Evolutionary conservation across 2,329 filamentous ascomycete genomes (phyloP).

Genomic region (Cryphonectria japonica): DNA sequence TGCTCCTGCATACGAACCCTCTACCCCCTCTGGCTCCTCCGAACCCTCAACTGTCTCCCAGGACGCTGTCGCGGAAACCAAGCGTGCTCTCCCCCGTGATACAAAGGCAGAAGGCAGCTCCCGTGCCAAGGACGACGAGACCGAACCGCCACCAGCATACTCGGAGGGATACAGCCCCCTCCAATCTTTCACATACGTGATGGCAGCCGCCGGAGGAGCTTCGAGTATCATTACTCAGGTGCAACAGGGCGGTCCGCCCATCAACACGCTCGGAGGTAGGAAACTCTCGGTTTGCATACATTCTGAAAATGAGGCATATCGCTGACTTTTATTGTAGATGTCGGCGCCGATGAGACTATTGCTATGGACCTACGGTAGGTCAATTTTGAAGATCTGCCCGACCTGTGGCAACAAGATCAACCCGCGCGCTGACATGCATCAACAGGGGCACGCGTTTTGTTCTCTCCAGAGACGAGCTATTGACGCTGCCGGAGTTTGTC

Average conservation of each 20-base stretch:
- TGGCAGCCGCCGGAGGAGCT: constrained; percentile 95
- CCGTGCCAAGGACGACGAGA: constrained; percentile 74
- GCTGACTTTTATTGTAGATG: constrained; percentile 56
- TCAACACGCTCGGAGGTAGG: constrained; percentile 86
- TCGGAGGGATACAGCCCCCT: constrained; percentile 93
- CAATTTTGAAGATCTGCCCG: neutral
- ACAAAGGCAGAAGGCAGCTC: constrained; percentile 72
- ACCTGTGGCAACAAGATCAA: neutral
- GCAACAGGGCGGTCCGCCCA: constrained; percentile 86
- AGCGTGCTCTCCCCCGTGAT: constrained; percentile 81
- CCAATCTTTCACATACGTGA: constrained; percentile 91
- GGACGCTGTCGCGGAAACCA: constrained; percentile 72
- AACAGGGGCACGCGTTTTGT: constrained; percentile 88
- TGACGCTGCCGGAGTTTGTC: constrained; percentile 96
- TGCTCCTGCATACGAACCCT: constrained; percentile 60
- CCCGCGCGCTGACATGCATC: constrained; percentile 12
- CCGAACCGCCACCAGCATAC: constrained; percentile 94
- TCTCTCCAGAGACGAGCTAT: constrained; percentile 88
- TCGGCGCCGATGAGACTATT: constrained; percentile 89
- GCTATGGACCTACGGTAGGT: constrained; percentile 88
- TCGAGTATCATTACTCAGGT: constrained; percentile 99
- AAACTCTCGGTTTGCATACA: neutral
- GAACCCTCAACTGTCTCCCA: constrained; percentile 46
- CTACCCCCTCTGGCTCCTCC: constrained; percentile 43
- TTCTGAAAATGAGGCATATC: neutral